Percentiles rank a stretch among this genome's conserved stretches.
Conservation (phyloP, 2,329 filamentous ascomycete genomes). For the Phymatotrichopsis omnivora region DNA sequence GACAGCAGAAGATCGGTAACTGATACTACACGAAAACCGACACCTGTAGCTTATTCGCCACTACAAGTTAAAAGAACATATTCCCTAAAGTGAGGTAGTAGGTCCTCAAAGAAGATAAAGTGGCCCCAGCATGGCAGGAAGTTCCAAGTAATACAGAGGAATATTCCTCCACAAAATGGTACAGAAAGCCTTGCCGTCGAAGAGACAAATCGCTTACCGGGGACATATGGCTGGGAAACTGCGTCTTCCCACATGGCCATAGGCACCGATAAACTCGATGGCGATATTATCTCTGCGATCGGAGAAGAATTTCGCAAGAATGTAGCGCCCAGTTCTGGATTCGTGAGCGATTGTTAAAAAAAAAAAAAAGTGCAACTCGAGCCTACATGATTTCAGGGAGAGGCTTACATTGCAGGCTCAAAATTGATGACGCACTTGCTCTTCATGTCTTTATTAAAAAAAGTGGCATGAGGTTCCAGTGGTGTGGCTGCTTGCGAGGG, state of each 20-base stretch:
- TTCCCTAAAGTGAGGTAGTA: background rate
- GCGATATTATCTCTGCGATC: conserved; percentile 25
- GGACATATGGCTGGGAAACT: conserved; percentile 24
- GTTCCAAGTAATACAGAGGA: no score
- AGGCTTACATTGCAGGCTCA: conserved; percentile 26
- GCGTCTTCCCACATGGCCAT: conserved; percentile 24
- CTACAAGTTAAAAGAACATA: conserved; percentile 9
- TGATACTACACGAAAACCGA: no score
- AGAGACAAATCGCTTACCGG: no score
- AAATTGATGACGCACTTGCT: conserved; percentile 26
- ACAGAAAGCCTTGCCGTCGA: no score
- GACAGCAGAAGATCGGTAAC: no score
- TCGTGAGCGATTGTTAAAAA: conserved; percentile 3
- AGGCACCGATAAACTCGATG: conserved; percentile 27
- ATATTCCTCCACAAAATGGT: background rate
- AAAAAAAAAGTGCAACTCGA: background rate
- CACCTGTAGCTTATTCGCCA: no score
- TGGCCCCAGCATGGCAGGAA: background rate
- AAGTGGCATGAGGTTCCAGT: conserved; percentile 24
- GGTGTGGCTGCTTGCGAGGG: conserved; percentile 4
- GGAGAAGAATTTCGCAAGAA: conserved; percentile 27
- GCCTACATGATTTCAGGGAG: no score
- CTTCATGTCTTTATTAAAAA: conserved; percentile 20
- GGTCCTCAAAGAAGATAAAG: conserved; percentile 1
- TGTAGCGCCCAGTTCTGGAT: conserved; percentile 25